Percentiles rank a stretch among this genome's conserved stretches.
Conservation (phyloP, 164 flowering plant species). For the Chimonanthus praecox region DNA sequence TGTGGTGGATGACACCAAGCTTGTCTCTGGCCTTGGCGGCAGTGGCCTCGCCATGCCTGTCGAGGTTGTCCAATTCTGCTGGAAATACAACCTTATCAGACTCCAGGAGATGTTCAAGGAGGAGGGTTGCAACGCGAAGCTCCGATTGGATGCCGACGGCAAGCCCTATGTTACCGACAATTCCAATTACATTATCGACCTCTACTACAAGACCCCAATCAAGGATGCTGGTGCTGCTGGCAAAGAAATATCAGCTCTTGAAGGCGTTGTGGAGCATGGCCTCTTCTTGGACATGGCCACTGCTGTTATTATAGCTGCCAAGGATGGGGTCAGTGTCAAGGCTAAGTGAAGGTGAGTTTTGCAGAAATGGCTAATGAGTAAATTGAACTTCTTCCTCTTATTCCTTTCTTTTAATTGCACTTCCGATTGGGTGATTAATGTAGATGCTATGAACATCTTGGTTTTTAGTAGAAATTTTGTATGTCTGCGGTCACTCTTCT, state of each 20-base stretch:
- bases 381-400: not conserved
- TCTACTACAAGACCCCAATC: constrained; percentile 16
- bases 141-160: constrained; percentile 10
- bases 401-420: not conserved
- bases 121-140: constrained; percentile 11
- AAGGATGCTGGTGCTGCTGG: constrained; percentile 11
- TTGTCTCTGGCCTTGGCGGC: constrained; percentile 10
- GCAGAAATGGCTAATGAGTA: not conserved
- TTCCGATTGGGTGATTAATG: not conserved
- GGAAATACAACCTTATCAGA: constrained; percentile 9
- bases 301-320: constrained; percentile 12
- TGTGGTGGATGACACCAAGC: constrained; percentile 13
- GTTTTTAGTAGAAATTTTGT: not conserved
- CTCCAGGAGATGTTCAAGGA: constrained; percentile 11
- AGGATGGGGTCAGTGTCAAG: constrained; percentile 10
- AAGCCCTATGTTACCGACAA: constrained; percentile 17
- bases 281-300: constrained; percentile 14
- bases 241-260: constrained; percentile 12
- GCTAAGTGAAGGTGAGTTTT: constrained; percentile 15
- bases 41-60: constrained; percentile 15
- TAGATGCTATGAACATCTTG: not conserved
- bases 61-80: constrained; percentile 15
- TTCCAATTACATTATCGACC: constrained; percentile 17
- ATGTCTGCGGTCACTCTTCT: not conserved
- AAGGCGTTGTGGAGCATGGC: constrained; percentile 18